Evolutionary conservation across 208 protist species (phyloP), one percentile per base, ranked within the genome.

Genomic region (Leishmania turanica): DNA sequence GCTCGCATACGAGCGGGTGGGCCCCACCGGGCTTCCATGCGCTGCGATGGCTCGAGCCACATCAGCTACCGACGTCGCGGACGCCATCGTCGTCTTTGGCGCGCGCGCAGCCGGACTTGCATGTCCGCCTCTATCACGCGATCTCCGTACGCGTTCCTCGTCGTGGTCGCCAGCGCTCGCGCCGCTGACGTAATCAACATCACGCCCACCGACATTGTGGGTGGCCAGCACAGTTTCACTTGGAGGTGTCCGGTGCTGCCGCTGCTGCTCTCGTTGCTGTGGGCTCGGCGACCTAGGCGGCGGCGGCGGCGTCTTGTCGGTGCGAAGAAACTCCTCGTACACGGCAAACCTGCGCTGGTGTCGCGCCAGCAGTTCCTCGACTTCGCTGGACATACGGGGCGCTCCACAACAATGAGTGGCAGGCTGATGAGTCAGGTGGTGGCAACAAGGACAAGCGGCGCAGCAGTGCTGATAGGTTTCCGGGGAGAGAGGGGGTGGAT

Each of bases 11-110:
- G 71, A 56, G n/a, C 27, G 47, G 42, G 37, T 6, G 0, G 80
- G 74, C 2, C 68, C 75, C 2, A 73, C 54, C 24, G 75, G 60
- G 7, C 49, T 62, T 13, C 76, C 81, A 45, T 80, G 75, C 0
- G 49, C 76, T 34, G 81, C 76, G 70, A 81, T 84, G 75, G 66
- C 81, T 9, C 58, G 81, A 24, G 76, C 76, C 7, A 84, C 69
- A 45, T 69, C 70, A 0, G 81, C 70, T 8, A 70, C 66, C 0
- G 81, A 66, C 13, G 62, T 37, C 19, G 62, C 0, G 13, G 62
- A 66, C 3, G 62, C 5, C 19, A 17, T 42, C 0, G 45, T 21
- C 11, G 76, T 49, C 11, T 37, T 51, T 31, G 47, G n/a, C 60
- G 74, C 42, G 37, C 58, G 72, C 24, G 62, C 45, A n/a, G 27